Evolutionary conservation across 257 asterid genomes (phyloP), one percentile per base, ranked within the genome.

Genomic region (Linaria vulgaris): DNA sequence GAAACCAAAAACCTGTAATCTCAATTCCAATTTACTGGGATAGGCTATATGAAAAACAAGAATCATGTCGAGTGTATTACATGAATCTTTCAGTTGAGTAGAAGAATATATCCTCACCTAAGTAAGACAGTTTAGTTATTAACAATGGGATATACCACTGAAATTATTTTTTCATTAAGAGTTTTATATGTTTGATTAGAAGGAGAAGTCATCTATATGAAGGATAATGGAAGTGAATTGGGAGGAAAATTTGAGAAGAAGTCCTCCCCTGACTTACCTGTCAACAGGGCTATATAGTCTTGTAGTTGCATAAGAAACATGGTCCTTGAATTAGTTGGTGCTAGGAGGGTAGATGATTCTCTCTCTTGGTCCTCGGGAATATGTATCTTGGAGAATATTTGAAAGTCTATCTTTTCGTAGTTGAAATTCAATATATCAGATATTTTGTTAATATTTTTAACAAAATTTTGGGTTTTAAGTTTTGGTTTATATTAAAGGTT

Each of bases 321-420:
- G 41, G 23, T 44, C 54, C 43, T 22, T 44, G 66, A n/a, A 14
- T 19, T 46, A 46, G 52, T 48, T 24, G 23, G 50, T 67, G 59
- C 53, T 64, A 23, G 23, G 9, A 41, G 22, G 14, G 25, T 39
- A 24, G 30, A 53, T 23, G 62, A 43, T 30, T 34, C 21, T 11
- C 21, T 23, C 23, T 8, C 31, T 6, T 43, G 23, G 67, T 48
- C 66, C n/a, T 46, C 38, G 34, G 53, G 43, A 44, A 59, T 20
- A 50, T 43, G 13, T 41, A 16, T 39, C 22, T 9, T 50, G 13
- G 52, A 51, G 22, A 22, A 51, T 12, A 54, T 59, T 59, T 10
- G 48, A 17, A 1, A 31, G 22, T 14, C 30, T 53, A 27, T 6
- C 27, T 21, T 0, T 11, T 54, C n/a, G 15, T 31, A 55, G 9